Evolutionary conservation across 225 moss, liverwort and hornwort species (phyloP).

Genomic region (Pseudoscleropodium purum): DNA sequence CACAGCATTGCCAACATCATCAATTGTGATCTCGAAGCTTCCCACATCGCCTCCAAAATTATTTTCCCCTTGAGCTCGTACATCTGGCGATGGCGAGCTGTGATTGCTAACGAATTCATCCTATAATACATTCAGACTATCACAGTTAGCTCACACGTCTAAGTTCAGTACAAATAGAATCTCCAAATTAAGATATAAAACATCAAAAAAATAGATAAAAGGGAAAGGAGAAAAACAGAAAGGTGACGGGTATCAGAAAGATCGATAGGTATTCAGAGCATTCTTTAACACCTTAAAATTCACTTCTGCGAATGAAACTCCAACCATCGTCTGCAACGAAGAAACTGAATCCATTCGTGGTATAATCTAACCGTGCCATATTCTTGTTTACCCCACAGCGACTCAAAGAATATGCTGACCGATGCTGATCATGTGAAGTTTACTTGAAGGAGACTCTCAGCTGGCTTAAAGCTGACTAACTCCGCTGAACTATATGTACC

Average conservation of each 20-base stretch:
- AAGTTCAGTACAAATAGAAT: not conserved
- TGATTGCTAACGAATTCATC: constrained; percentile 53
- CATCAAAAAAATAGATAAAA: not conserved
- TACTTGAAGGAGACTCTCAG: not conserved
- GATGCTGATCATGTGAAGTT: not conserved
- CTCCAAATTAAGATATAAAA: not conserved
- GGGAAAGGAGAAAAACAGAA: not conserved
- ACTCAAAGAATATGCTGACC: not conserved
- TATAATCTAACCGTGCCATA: not conserved
- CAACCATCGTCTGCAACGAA: not conserved
- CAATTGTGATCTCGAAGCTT: constrained; percentile 56
- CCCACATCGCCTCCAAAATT: constrained; percentile 14
- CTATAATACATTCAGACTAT: not conserved
- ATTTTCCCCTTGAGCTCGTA: constrained; percentile 15
- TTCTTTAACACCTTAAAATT: not conserved
- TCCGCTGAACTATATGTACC: not conserved
- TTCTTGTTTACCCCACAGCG: not conserved
- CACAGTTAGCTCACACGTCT: not conserved
- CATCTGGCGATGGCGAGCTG: constrained; percentile 59
- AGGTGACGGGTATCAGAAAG: not conserved
- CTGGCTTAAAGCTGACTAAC: not conserved
- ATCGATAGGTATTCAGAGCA: not conserved
- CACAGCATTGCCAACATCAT: constrained; percentile 35
- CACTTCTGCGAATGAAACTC: not conserved
- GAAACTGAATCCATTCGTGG: not conserved